Base-by-base conservation (phyloP, 768 basidiomycete species). In the Mycena floridula region DNA sequence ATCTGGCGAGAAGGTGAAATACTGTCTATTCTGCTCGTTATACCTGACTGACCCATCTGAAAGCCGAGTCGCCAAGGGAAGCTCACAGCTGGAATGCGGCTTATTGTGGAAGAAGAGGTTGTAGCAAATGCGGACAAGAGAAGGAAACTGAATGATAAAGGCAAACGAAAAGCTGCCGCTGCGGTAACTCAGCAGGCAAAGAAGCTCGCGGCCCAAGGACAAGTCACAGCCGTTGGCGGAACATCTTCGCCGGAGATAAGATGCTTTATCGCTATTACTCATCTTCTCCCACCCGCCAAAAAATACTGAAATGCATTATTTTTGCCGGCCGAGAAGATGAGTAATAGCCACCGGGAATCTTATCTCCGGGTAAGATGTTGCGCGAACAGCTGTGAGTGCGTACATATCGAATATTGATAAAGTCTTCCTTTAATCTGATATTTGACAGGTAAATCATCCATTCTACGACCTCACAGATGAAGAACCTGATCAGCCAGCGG, bases 1-100 rank as follows among this genome's bases (percentile, higher is more conserved):
- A 24, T 24, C 30, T 13, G 30, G 43, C 11, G 15, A 12, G 26
- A 20, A 35, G 13, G 52, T 51, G 32, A 42, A 50, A 46, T 37
- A 20, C n/a, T n/a, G n/a, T 28, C 11, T 4, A 7, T 28, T 5
- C 8, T 6, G 18, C 27, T 9, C 12, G 7, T 13, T 5, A 7
- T 18, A 39, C 21, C 32, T 23, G 7, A n/a, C n/a, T n/a, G n/a
- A n/a, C n/a, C 20, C 6, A 11, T 38, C 24, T 7, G 7, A 7
- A 7, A 38, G 27, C 13, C 25, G n/a, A 9, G 9, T n/a, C 28
- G 28, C 8, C 40, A 16, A 9, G 25, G 20, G 16, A 42, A 7
- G 13, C 27, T 25, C 28, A 37, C 45, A 11, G 41, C 21, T 7
- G 18, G 20, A 13, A 25, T 22, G 12, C 27, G 25, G 22, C 42